Evolutionary conservation across 495 filamentous ascomycete species (phyloP), one percentile per base, ranked within the genome.

Genomic region (Acidiella bohemica): DNA sequence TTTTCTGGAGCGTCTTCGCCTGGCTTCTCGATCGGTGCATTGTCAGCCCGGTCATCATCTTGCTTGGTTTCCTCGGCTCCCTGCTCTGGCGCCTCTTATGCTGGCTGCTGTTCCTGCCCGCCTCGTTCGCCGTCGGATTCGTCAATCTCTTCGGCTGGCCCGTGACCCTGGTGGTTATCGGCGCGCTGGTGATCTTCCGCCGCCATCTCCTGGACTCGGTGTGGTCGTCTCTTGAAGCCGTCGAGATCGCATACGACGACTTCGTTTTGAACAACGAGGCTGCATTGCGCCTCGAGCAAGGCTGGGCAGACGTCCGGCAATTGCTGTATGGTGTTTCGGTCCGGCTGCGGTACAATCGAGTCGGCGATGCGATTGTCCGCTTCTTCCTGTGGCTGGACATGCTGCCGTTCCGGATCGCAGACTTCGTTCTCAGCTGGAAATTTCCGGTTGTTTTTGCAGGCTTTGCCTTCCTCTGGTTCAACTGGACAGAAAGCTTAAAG

Each of bases 301-400:
- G 20, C 23, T 39, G 14, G 3, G 17, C 23, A 8, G 39, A 19
- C 27, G 29, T 39, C 32, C 29, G 27, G 18, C 24, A 18, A 3
- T 28, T 17, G 17, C 32, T 31, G 32, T 14, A 8, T 17, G 28
- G 32, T 9, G 16, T 24, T 8, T 29, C 8, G 3, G 24, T 30
- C 4, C 13, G 19, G 3, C 34, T 44, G 20, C 5, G 32, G 13
- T 44, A 38, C 34, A 44, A 44, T 18, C n/a, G 13, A 18, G 22
- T 7, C 10, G 19, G 10, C 12, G 42, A 44, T 32, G 7, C 9
- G n/a, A 10, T 44, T 12, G 9, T 2, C 3, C 33, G n/a, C 4
- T 4, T 39, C 22, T 31, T 2, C 4, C 23, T 8, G 2, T 26
- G 10, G 36, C 36, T n/a, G n/a, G n/a, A n/a, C n/a, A n/a, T n/a